Evolutionary conservation across 192 early-diverging fungal genomes (phyloP).

Genomic region (Chytriomyces sp.): DNA sequence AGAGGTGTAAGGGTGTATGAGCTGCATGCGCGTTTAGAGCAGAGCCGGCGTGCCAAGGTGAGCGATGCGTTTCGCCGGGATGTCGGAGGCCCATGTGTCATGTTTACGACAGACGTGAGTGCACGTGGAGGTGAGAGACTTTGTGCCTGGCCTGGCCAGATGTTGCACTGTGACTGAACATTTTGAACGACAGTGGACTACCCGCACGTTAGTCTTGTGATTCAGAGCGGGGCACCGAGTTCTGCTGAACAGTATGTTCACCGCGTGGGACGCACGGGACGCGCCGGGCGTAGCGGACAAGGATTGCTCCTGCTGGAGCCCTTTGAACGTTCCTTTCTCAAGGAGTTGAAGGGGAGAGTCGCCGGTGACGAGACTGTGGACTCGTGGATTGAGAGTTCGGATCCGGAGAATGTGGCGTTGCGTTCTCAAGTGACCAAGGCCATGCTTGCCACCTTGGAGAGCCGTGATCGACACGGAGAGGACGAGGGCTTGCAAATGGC

Average conservation of each 20-base stretch:
- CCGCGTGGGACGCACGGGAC: slow-evolving; percentile 93
- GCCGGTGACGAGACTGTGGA: slow-evolving; percentile 24
- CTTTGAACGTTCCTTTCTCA: slow-evolving; percentile 77
- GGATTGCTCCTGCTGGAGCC: slow-evolving; percentile 80
- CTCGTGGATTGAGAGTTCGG: slow-evolving; percentile 15
- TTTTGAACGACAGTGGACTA: slow-evolving; percentile 73
- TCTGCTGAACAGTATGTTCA: slow-evolving; percentile 91
- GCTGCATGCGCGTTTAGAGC: slow-evolving; percentile 80
- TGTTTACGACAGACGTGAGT: slow-evolving; percentile 95
- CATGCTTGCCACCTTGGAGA: neutral
- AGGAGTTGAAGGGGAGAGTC: slow-evolving; percentile 26
- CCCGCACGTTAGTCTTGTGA: slow-evolving; percentile 85
- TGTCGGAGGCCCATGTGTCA: slow-evolving; percentile 53
- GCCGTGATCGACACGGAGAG: slow-evolving; percentile 21
- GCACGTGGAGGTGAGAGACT: slow-evolving; percentile 70
- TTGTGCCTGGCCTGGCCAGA: no score
- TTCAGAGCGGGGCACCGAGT: slow-evolving; percentile 86
- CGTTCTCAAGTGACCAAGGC: slow-evolving; percentile 19
- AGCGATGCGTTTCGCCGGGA: slow-evolving; percentile 75
- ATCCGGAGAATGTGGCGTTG: slow-evolving; percentile 30
- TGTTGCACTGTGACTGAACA: no score
- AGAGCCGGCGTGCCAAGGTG: slow-evolving; percentile 68
- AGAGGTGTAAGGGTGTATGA: slow-evolving; percentile 46
- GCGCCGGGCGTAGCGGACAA: slow-evolving; percentile 89
- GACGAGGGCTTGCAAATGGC: slow-evolving; percentile 41